Evolutionary conservation across 768 basidiomycete genomes (phyloP).

Genomic region (Termitomyces sp.): DNA sequence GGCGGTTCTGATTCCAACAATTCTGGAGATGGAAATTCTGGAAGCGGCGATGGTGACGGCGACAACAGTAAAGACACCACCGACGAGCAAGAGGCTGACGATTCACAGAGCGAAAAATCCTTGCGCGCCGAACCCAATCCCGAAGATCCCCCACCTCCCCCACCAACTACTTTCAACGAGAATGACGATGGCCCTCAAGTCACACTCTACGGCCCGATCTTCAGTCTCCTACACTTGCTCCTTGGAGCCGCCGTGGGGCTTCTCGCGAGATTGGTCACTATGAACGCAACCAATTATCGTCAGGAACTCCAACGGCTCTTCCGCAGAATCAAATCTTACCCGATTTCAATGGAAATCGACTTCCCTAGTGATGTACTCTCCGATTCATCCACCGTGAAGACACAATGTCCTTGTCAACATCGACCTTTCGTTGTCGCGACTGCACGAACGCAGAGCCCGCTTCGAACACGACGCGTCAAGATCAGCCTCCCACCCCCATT

Average conservation of each 20-base stretch:
- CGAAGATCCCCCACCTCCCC: background rate
- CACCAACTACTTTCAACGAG: background rate
- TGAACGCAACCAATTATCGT: background rate
- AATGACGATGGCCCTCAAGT: background rate
- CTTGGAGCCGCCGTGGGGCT: background rate
- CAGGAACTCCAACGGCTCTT: background rate
- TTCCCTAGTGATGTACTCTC: background rate
- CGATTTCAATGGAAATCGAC: background rate
- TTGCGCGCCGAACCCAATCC: background rate
- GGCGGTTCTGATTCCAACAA: background rate
- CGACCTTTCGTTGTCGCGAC: background rate
- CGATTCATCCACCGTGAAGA: background rate
- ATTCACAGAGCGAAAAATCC: background rate
- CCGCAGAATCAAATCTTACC: background rate
- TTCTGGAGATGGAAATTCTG: background rate
- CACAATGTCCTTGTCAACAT: background rate
- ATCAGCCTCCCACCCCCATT: background rate
- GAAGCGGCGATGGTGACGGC: background rate
- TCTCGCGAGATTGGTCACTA: background rate
- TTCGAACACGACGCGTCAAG: background rate
- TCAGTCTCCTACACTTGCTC: background rate
- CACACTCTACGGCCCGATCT: background rate
- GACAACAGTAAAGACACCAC: background rate
- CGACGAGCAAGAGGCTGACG: background rate
- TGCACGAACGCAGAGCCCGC: background rate